Evolutionary conservation across 2,329 filamentous ascomycete genomes (phyloP), one percentile per base, ranked within the genome.

Genomic region (Talaromyces rugulosus): DNA sequence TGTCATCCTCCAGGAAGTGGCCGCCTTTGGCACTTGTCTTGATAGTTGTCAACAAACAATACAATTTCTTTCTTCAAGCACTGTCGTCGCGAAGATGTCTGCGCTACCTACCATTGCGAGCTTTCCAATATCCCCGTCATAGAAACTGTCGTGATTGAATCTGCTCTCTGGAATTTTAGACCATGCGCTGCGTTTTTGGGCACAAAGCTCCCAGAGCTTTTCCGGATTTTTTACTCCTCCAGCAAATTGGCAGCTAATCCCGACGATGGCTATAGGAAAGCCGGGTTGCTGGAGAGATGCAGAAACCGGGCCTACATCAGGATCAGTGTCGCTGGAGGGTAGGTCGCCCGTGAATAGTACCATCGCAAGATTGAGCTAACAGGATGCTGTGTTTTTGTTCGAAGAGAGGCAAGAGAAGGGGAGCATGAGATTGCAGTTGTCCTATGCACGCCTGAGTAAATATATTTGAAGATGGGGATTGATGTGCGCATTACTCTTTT

Each of bases 181-280:
- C 56, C 57, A 61, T n/a, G 36, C 64, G 42, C 55, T 55, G 50
- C 63, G 36, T 12, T 36, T 34, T 28, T 63, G 42, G 31, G 54
- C 55, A 27, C 66, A 50, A n/a, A 70, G 28, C n/a, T 69, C 61
- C 68, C 66, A 70, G 5, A 70, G 59, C 28, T 63, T 58, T 11
- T 58, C 42, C 11, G 66, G 64, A 18, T 30, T 62, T 11, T 51
- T 60, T 9, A 58, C 64, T 47, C 63, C 65, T 9, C 66, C 66
- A 16, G 68, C 62, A 47, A 68, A 65, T 16, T 66, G 61, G 59
- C 66, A 66, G 16, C 59, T 57, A 56, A 66, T 62, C 58, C 68
- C 68, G 61, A 70, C 57, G 44, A 70, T 59, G 31, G 67, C 68
- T 30, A 68, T 67, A 12, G 67, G 67, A 11, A 57, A 16, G 30